A percentile compares a stretch with the other conserved stretches of the same genome.
Evolutionary conservation across 345 rosid species (phyloP).

Genomic region (Laguncularia racemosa): DNA sequence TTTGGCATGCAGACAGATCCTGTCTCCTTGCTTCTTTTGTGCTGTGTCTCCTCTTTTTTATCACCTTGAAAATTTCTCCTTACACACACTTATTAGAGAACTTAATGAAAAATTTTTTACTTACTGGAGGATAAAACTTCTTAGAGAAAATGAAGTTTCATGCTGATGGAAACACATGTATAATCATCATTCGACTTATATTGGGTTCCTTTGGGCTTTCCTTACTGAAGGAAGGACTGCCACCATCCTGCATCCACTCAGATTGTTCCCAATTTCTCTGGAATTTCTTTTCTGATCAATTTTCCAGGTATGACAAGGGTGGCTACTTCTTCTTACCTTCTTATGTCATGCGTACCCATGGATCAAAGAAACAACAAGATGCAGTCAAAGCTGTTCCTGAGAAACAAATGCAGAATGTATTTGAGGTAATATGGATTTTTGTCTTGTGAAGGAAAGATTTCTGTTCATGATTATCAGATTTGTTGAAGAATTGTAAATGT

Average conservation of each 20-base stretch:
- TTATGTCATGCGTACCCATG: constrained; percentile 92
- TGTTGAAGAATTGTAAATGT: neutral
- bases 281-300: constrained; percentile 1
- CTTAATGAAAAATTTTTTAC: too few species aligned
- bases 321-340: constrained; percentile 93
- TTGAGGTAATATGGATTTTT: constrained; percentile 49
- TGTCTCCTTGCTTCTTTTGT: neutral
- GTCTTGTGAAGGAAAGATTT: neutral
- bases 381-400: constrained; percentile 40
- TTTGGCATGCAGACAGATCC: too few species aligned
- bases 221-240: too few species aligned
- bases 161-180: too few species aligned
- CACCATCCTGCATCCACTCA: too few species aligned
- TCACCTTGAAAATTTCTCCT: too few species aligned
- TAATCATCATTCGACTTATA: too few species aligned
- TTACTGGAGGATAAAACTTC: too few species aligned
- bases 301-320: constrained; percentile 79
- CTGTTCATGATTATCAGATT: constrained; percentile 2
- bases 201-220: too few species aligned
- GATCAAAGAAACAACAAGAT: constrained; percentile 77
- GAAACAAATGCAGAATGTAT: constrained; percentile 55
- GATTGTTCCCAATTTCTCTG: constrained; percentile 1
- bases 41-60: neutral
- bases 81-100: too few species aligned
- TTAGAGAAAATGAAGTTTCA: too few species aligned